These are phyloP conservation scores for Rhizophlyctis rosea DNA, from an alignment of 192 early-diverging fungal species.

Conservation along the genomic window DNA sequence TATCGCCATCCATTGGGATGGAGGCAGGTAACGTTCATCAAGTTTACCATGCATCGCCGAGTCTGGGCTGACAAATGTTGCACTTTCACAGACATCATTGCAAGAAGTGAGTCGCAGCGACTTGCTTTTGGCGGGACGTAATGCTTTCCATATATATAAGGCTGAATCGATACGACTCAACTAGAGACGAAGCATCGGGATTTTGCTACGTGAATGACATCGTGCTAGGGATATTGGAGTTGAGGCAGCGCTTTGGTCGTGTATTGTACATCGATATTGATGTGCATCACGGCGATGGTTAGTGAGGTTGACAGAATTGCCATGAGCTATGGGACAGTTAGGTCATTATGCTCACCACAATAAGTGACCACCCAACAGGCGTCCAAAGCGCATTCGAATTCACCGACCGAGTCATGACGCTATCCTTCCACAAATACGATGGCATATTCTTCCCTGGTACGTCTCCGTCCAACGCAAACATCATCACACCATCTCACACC, in stretches of 20 bases:
- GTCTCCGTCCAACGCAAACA: too few relatives aligned
- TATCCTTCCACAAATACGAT: conserved; percentile 34
- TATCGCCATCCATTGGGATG: conserved; percentile 86
- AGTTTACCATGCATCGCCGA: not conserved
- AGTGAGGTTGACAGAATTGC: not conserved
- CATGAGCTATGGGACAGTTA: not conserved
- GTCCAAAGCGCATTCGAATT: conserved; percentile 37
- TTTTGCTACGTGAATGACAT: conserved; percentile 98
- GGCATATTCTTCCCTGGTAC: conserved; percentile 40
- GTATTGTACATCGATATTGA: conserved; percentile 61
- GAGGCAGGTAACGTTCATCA: conserved; percentile 70
- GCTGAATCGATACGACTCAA: conserved; percentile 27
- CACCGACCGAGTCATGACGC: conserved; percentile 29
- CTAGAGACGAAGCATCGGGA: conserved; percentile 84
- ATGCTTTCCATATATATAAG: not conserved
- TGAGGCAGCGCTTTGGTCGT: conserved; percentile 36
- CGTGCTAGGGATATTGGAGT: conserved; percentile 75
- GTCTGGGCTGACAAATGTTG: not conserved
- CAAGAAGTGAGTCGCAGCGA: conserved; percentile 9
- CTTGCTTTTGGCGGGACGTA: not conserved
- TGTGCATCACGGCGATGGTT: conserved; percentile 89
- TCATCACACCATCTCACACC: not conserved
- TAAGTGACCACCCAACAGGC: conserved; percentile 19
- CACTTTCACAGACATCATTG: conserved; percentile 1
- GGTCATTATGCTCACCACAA: not conserved